Evolutionary conservation across 179 eudicot genomes (phyloP).

Genomic region (Silene coronaria): DNA sequence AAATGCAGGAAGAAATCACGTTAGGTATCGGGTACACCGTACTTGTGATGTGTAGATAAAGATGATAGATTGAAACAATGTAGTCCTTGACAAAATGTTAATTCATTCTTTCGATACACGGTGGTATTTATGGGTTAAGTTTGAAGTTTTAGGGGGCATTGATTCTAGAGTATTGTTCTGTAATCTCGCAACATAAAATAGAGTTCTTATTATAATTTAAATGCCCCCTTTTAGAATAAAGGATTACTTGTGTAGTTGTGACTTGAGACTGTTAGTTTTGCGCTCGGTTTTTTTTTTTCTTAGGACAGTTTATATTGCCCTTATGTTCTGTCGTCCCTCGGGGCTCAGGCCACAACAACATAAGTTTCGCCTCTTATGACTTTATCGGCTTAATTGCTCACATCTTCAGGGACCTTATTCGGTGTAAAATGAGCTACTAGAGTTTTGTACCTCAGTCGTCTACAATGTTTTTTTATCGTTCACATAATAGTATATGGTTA

Average conservation of each 20-base stretch:
- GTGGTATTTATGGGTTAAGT: conserved; percentile 28
- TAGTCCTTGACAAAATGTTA: conserved; percentile 26
- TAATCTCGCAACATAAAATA: conserved; percentile 27
- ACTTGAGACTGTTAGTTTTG: too few species aligned
- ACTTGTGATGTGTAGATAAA: conserved; percentile 47
- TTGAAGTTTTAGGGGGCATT: conserved; percentile 16
- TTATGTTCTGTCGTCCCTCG: too few species aligned
- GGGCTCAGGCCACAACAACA: too few species aligned
- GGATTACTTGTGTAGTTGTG: not conserved
- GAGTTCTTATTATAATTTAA: conserved; percentile 21
- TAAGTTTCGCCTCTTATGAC: too few species aligned
- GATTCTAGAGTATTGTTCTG: conserved; percentile 20
- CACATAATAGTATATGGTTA: too few species aligned
- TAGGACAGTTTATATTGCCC: too few species aligned
- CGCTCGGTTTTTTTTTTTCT: too few species aligned
- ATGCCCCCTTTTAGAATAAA: conserved; percentile 23
- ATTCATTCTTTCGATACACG: conserved; percentile 43
- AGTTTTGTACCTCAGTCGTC: too few species aligned
- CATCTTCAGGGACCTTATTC: too few species aligned
- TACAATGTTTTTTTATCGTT: too few species aligned
- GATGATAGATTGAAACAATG: conserved; percentile 21
- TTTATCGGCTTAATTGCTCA: too few species aligned
- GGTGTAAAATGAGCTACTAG: too few species aligned
- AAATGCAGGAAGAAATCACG: not conserved
- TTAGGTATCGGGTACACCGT: conserved; percentile 2